phyloP scores from a whole-genome alignment of 2,329 filamentous ascomycete species.

The Stachybotrys chartarum region DNA sequence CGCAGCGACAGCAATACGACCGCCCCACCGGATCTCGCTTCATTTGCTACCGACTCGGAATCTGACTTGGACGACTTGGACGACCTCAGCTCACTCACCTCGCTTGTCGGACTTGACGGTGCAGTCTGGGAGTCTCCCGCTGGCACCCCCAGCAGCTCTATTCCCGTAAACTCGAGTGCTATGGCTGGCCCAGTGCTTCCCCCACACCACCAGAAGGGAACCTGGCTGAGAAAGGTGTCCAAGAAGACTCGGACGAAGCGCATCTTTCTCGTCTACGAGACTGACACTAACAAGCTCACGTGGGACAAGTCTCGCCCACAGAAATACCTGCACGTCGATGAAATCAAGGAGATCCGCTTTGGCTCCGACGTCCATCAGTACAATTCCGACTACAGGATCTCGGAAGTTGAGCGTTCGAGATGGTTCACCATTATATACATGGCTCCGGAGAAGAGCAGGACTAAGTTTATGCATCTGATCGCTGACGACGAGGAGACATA shows the following conservation, averaged over 20 bases:
- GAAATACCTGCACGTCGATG: conserved; percentile 89
- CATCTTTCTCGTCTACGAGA: conserved; percentile 66
- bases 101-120: conserved; percentile 34
- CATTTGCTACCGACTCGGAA: conserved; percentile 44
- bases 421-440: conserved; percentile 92
- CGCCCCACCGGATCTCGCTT: conserved; percentile 42
- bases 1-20: conserved; percentile 85
- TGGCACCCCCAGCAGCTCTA: conserved; percentile 39
- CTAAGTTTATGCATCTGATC: conserved; percentile 83
- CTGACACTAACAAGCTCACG: conserved; percentile 75
- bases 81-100: conserved; percentile 29
- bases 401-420: conserved; percentile 57
- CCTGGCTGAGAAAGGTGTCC: conserved; percentile 72
- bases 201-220: conserved; percentile 69
- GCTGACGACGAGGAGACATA: conserved; percentile 67
- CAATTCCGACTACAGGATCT: conserved; percentile 71
- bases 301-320: conserved; percentile 76
- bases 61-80: conserved; percentile 48
- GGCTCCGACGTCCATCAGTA: conserved; percentile 84
- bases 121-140: conserved; percentile 38
- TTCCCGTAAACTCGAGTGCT: conserved; percentile 33
- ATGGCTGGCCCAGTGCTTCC: conserved; percentile 68
- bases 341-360: conserved; percentile 83
- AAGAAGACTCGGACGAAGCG: conserved; percentile 71
- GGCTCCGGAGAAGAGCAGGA: conserved; percentile 69